These are phyloP conservation scores for Fusarium torreyae DNA, from an alignment of 2,329 filamentous ascomycete genomes.

Conservation along the genomic window DNA sequence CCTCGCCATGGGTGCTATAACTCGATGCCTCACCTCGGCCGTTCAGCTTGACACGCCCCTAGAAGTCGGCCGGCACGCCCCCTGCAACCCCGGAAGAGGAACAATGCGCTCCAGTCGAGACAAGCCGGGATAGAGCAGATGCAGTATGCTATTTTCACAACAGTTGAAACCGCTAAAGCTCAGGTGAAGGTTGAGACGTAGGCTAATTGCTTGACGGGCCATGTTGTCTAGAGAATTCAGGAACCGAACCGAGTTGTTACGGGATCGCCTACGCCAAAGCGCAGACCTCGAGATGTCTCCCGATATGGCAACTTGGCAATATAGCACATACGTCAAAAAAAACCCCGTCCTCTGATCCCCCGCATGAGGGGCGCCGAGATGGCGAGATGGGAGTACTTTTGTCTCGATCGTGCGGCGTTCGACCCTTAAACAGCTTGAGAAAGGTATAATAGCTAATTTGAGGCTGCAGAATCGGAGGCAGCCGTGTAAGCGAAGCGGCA, in stretches of 20 bases:
- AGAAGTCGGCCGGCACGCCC: constrained; percentile 37
- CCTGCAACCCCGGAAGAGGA: constrained; percentile 30
- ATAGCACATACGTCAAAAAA: constrained; percentile 41
- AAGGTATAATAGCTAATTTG: constrained; percentile 13
- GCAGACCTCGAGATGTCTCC: constrained; percentile 36
- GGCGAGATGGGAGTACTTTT: constrained; percentile 17
- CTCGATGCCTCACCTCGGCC: constrained; percentile 38
- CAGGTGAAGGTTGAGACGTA: constrained; percentile 37
- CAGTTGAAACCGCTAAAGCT: constrained; percentile 50
- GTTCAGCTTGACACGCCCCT: constrained; percentile 29
- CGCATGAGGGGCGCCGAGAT: constrained; percentile 37
- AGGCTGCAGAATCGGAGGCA: constrained; percentile 6
- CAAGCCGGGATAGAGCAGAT: constrained; percentile 38
- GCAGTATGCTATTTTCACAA: constrained; percentile 50
- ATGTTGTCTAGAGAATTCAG: constrained; percentile 33
- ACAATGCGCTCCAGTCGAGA: constrained; percentile 33
- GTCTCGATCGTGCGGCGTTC: constrained; percentile 26
- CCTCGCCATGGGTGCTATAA: constrained; percentile 21
- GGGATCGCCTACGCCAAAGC: constrained; percentile 44
- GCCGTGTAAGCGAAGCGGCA: constrained; percentile 26
- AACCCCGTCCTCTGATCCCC: constrained; percentile 43
- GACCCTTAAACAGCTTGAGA: constrained; percentile 10
- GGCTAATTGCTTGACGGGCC: constrained; percentile 44
- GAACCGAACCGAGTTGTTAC: constrained; percentile 45
- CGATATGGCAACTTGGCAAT: constrained; percentile 31